Evolutionary conservation across 208 protist species (phyloP), one percentile per base, ranked within the genome.

Genomic region (Trypanosoma brucei): DNA sequence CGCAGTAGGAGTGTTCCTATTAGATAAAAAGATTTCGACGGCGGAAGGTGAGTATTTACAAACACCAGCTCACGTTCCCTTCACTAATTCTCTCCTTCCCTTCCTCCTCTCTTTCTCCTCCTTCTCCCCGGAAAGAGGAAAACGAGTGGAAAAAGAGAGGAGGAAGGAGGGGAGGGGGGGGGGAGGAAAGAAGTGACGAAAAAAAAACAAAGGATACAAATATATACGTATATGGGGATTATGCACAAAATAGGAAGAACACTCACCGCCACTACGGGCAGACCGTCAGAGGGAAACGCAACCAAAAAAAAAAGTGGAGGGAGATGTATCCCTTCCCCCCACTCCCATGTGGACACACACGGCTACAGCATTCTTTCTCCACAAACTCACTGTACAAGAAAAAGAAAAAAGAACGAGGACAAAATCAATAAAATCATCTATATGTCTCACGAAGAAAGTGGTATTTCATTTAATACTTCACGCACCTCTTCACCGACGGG

Each of bases 401-500:
- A 14, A 46, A 9, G 35, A 36, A 40, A 4, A 36, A n/a, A 34
- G 54, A 42, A 58, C n/a, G 8, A 58, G 8, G 36, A n/a, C 6
- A 34, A 39, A 40, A 34, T 30, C 6, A 39, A 58, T 4, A 40
- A 42, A 9, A 36, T 40, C 54, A 30, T 72, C 60, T 59, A 56
- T 14, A 9, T 2, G 8, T 31, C 36, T 58, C 39, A 22, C 55
- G 65, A 65, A 48, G 74, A 62, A 37, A 70, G 52, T 9, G 75
- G 77, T 51, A 92, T 48, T 11, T 92, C 82, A 49, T 54, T 42
- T 6, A 81, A 54, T 1, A 84, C 46, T 14, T 70, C 72, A 44
- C 76, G 59, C 5, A 81, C 83, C 49, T 81, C 79, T 13, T 72
- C 76, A 3, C 83, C 86, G n/a, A 92, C 70, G 9, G 55, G 61